Percentiles rank a stretch among this genome's conserved stretches.
Evolutionary conservation across 768 basidiomycete species (phyloP).

Genomic region (Suillus plorans): DNA sequence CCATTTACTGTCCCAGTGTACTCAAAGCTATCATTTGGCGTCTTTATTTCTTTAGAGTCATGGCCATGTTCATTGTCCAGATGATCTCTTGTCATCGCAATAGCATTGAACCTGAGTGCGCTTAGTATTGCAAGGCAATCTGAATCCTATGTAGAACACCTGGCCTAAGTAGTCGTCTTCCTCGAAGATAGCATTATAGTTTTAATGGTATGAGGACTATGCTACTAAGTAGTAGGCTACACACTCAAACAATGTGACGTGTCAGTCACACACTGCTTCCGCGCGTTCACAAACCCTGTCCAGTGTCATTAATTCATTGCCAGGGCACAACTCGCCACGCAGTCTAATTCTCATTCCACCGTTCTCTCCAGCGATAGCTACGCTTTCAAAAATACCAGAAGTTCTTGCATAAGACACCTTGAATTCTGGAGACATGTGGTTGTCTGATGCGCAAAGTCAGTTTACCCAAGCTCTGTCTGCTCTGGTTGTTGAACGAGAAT

Average conservation of each 20-base stretch:
- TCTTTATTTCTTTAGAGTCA: background rate
- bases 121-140: background rate
- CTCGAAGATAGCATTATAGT: background rate
- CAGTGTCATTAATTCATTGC: background rate
- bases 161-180: background rate
- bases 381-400: background rate
- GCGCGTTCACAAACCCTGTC: background rate
- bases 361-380: background rate
- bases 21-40: background rate
- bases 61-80: background rate
- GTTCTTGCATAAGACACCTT: background rate
- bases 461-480: slow-evolving; percentile 1
- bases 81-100: background rate
- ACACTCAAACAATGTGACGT: background rate
- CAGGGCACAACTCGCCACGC: background rate
- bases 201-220: too few species aligned
- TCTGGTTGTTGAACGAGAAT: slow-evolving; percentile 2
- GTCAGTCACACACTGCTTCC: background rate
- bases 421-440: slow-evolving; percentile 39
- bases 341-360: background rate
- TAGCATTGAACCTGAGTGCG: background rate
- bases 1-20: background rate
- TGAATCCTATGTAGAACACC: background rate
- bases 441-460: slow-evolving; percentile 52
- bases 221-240: too few species aligned